Percentiles rank a stretch among this genome's conserved stretches.
These are phyloP conservation scores for Quercus lobata DNA, from an alignment of 331 rosid genomes.

Conservation along the genomic window DNA sequence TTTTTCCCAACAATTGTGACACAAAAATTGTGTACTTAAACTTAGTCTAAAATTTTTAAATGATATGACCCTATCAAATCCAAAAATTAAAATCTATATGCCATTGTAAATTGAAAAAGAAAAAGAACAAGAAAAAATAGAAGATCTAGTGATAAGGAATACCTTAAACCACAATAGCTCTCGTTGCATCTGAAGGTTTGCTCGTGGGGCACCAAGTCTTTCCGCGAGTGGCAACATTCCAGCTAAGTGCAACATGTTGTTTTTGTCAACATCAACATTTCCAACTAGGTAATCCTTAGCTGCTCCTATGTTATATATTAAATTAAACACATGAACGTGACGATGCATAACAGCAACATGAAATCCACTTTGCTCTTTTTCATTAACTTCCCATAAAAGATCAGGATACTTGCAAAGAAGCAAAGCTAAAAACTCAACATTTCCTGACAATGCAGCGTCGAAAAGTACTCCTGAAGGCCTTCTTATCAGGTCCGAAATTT, in stretches of 20 bases:
- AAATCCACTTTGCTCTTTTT: neutral
- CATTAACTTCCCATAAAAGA: neutral
- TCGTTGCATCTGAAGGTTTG: slow-evolving; percentile 9
- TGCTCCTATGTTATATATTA: neutral
- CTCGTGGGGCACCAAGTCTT: neutral
- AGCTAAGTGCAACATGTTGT: slow-evolving; percentile 6
- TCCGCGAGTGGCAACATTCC: neutral
- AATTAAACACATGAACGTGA: neutral
- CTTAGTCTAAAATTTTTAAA: no score
- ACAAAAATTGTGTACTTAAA: no score
- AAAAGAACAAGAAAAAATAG: no score
- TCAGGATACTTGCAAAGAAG: neutral
- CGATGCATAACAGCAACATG: neutral
- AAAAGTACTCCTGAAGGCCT: neutral
- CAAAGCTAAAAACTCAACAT: neutral
- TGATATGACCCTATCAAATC: no score
- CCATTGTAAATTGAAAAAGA: neutral
- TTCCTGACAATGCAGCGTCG: neutral
- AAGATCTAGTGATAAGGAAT: neutral
- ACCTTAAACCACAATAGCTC: neutral
- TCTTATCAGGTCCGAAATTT: neutral
- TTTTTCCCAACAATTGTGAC: no score
- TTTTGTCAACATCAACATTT: neutral
- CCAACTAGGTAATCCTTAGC: neutral
- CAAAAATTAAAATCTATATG: no score